Evolutionary conservation across 2,329 filamentous ascomycete genomes (phyloP), one percentile per base, ranked within the genome.

Genomic region (Cordyceps fumosorosea): DNA sequence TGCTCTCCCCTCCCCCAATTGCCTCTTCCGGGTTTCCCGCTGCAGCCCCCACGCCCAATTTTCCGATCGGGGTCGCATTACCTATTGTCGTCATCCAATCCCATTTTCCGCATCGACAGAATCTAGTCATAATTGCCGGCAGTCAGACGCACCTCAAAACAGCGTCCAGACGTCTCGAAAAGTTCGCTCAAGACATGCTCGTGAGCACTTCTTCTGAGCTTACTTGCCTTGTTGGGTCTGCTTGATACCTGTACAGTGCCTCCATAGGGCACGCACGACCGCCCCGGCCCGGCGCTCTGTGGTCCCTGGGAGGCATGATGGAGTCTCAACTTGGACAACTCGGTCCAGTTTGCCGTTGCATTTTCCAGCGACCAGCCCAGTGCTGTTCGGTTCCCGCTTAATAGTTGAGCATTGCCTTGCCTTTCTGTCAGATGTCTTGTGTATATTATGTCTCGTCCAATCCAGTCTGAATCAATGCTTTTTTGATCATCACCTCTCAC

Each of bases 21-120:
- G 50, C 58, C 58, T 60, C n/a, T 60, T 60, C 16, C 26, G 42
- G 58, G 58, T 60, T 60, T 60, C 58, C 58, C 58, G 58, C 26
- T 20, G 42, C 50, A 54, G 24, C 50, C 40, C 10, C 26, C 20
- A 24, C 5, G 24, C 10, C 22, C 20, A 16, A 24, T 59, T 58
- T 60, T 48, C 58, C 42, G 29, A 60, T 54, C 58, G 48, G 47
- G 11, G 18, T 22, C 51, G 56, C 47, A 29, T 59, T 59, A 34
- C 56, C 22, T 59, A 52, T 52, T 59, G 1, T 44, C 26, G 47
- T 51, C 56, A 45, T 45, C 50, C 42, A 47, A 48, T 40, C n/a
- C 58, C n/a, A n/a, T 37, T 59, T 54, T n/a, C 55, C 58, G 50
- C 40, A 48, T 54, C 20, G 42, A 42, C 40, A 54, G 40, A 60